A percentile compares a stretch with the other conserved stretches of the same genome.
Evolutionary conservation across 768 basidiomycete genomes (phyloP).

Genomic region (Suillus paluster): DNA sequence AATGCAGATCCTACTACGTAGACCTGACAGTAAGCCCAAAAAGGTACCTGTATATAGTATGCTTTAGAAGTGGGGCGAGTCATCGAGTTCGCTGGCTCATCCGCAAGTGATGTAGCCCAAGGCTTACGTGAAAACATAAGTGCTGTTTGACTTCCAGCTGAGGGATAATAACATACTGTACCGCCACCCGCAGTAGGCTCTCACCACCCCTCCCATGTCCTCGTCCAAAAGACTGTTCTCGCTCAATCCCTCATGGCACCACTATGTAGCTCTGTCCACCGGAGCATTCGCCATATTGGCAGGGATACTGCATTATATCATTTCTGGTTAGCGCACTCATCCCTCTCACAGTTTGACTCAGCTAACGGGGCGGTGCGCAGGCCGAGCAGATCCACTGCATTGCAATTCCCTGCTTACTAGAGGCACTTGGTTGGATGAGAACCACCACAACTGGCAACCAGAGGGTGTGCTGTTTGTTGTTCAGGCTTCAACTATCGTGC

Average conservation of each 20-base stretch:
- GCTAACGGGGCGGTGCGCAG: conserved; percentile 41
- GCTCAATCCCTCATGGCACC: conserved; percentile 54
- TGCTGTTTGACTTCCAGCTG: background rate
- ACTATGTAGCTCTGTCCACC: conserved; percentile 47
- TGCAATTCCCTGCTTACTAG: conserved; percentile 71
- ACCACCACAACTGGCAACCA: conserved; percentile 82
- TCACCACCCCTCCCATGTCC: conserved; percentile 23
- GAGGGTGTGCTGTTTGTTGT: conserved; percentile 53
- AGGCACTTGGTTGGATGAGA: conserved; percentile 79
- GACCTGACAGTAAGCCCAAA: background rate
- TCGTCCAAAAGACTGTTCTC: conserved; percentile 32
- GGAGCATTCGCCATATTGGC: conserved; percentile 45
- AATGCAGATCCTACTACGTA: no score
- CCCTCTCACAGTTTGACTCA: background rate
- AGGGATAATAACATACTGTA: background rate
- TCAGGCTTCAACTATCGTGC: conserved; percentile 13
- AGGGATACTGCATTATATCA: conserved; percentile 46
- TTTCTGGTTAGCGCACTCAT: conserved; percentile 46
- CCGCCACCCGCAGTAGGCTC: conserved; percentile 5
- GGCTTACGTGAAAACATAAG: background rate
- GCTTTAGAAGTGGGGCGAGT: background rate
- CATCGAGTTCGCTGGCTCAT: background rate
- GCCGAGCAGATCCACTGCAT: conserved; percentile 71
- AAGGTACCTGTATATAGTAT: background rate
- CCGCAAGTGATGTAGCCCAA: background rate